Conservation (phyloP, 2,329 filamentous ascomycete genomes). For the Claviceps sp. region DNA sequence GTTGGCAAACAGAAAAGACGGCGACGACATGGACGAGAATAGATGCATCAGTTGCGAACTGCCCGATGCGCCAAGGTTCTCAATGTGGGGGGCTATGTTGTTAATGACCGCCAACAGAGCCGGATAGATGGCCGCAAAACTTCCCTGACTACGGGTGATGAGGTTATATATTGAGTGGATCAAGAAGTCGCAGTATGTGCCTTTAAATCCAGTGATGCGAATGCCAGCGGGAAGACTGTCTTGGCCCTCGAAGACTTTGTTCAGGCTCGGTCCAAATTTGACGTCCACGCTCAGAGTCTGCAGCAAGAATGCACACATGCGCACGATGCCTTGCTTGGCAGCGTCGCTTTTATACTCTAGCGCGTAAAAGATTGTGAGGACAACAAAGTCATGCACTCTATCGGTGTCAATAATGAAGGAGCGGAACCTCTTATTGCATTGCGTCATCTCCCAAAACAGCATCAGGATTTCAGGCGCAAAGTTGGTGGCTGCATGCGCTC, state of each 20-base stretch:
- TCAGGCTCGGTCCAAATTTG: slow-evolving; percentile 80
- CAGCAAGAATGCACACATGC: slow-evolving; percentile 94
- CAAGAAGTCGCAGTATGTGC: slow-evolving; percentile 86
- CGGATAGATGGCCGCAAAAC: slow-evolving; percentile 81
- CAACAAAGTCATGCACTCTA: slow-evolving; percentile 81
- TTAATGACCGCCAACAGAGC: slow-evolving; percentile 85
- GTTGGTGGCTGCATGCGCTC: slow-evolving; percentile 64
- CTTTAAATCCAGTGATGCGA: slow-evolving; percentile 69
- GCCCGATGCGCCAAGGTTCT: slow-evolving; percentile 60
- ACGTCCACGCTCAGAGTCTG: slow-evolving; percentile 90
- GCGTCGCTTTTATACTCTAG: slow-evolving; percentile 77
- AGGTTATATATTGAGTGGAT: slow-evolving; percentile 90
- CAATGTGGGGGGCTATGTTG: slow-evolving; percentile 77
- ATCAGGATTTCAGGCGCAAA: slow-evolving; percentile 94
- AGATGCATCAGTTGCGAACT: slow-evolving; percentile 77
- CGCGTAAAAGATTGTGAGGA: slow-evolving; percentile 83
- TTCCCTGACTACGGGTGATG: slow-evolving; percentile 83
- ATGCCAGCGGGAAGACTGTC: slow-evolving; percentile 76
- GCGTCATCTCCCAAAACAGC: slow-evolving; percentile 92
- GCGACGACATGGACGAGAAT: slow-evolving; percentile 84
- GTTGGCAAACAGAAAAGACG: slow-evolving; percentile 82
- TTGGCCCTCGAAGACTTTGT: slow-evolving; percentile 77
- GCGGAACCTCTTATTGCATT: slow-evolving; percentile 95
- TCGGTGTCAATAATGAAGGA: slow-evolving; percentile 96
- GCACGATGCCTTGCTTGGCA: slow-evolving; percentile 79